A percentile compares a stretch with the other conserved stretches of the same genome.
phyloP scores from a whole-genome alignment of 2,329 filamentous ascomycete species.

The Botryotinia convoluta region DNA sequence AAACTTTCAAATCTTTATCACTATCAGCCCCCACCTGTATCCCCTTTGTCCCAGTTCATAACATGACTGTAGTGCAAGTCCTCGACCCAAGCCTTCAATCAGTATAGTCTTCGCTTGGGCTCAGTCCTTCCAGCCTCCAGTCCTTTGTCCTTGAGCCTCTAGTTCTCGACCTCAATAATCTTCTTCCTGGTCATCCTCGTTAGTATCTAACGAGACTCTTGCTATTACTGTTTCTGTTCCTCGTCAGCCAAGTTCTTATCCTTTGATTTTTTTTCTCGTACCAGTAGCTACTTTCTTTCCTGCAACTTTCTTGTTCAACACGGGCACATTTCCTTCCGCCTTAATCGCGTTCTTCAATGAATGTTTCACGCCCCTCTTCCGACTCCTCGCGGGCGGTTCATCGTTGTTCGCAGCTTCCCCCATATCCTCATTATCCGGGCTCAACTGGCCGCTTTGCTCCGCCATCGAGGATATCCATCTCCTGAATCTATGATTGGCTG shows the following conservation, averaged over 20 bases:
- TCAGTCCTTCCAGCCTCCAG: too few relatives aligned
- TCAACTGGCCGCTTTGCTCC: background rate
- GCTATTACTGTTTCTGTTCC: background rate
- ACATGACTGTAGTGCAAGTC: background rate
- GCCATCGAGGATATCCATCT: background rate
- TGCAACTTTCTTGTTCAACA: background rate
- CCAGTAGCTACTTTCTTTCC: background rate
- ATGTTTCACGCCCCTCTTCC: too few relatives aligned
- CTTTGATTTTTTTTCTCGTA: background rate
- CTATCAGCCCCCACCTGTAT: background rate
- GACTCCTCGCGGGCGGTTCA: background rate
- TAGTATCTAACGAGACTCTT: background rate
- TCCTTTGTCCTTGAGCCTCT: background rate
- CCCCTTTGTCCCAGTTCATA: background rate
- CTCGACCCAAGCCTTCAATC: background rate
- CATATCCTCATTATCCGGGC: background rate
- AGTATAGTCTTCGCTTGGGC: background rate
- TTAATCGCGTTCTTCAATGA: background rate
- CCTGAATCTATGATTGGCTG: conserved; percentile 1
- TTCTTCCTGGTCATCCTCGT: background rate
- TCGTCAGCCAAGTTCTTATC: background rate
- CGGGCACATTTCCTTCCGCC: background rate
- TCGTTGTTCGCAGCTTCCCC: background rate
- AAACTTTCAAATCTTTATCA: background rate
- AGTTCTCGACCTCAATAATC: background rate